Conservation (phyloP, 805 yeast genomes). For the Saturnispora kantuleensis region DNA sequence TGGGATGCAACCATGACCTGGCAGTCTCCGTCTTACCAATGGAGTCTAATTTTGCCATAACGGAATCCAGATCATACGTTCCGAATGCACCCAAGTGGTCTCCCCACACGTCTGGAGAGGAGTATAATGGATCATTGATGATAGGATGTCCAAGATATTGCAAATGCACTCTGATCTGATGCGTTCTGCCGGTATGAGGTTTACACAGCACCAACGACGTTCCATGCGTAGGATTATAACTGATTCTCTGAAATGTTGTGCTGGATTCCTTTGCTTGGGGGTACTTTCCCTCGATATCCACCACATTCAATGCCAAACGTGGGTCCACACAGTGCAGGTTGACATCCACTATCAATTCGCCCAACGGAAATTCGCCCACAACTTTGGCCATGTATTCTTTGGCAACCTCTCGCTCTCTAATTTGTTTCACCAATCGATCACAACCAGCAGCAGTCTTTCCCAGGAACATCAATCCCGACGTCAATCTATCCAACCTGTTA, state of each 20-base stretch:
- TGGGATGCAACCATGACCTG: conserved; percentile 56
- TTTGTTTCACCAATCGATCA: conserved; percentile 60
- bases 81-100: conserved; percentile 53
- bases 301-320: conserved; percentile 54
- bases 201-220: conserved; percentile 67
- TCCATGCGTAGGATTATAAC: conserved; percentile 47
- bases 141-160: conserved; percentile 87
- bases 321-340: conserved; percentile 70
- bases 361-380: conserved; percentile 71
- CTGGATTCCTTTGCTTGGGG: conserved; percentile 37
- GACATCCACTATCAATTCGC: conserved; percentile 43
- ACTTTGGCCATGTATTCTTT: conserved; percentile 87
- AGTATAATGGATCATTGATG: conserved; percentile 85
- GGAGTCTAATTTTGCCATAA: conserved; percentile 41
- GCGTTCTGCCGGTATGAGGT: conserved; percentile 91
- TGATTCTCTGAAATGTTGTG: conserved; percentile 57
- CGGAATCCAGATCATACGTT: conserved; percentile 32
- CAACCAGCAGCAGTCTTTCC: conserved; percentile 79
- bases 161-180: conserved; percentile 88
- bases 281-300: conserved; percentile 46
- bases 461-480: conserved; percentile 88
- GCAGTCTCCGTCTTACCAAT: conserved; percentile 67
- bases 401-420: conserved; percentile 59
- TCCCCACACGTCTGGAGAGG: conserved; percentile 79
- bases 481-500: conserved; percentile 79